phyloP scores from a whole-genome alignment of 2,329 filamentous ascomycete genomes.

The Phaeosphaeria sp. region DNA sequence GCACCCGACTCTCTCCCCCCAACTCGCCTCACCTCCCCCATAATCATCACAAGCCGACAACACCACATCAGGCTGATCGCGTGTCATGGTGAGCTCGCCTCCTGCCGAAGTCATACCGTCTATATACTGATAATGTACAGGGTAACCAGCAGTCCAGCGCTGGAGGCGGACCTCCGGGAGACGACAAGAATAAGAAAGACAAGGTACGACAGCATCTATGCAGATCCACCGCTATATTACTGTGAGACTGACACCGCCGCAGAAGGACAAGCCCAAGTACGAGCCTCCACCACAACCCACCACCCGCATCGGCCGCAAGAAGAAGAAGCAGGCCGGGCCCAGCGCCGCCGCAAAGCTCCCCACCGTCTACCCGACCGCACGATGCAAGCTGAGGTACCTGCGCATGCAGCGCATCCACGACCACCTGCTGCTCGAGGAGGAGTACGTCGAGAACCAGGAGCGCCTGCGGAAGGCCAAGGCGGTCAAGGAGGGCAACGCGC shows the following conservation, averaged over 20 bases:
- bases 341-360: conserved; percentile 96
- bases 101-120: conserved; percentile 16
- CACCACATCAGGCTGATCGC: conserved; percentile 17
- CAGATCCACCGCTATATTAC: background rate
- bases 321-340: conserved; percentile 92
- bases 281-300: conserved; percentile 97
- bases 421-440: conserved; percentile 93
- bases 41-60: background rate
- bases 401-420: conserved; percentile 99
- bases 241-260: conserved; percentile 23
- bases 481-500: conserved; percentile 59
- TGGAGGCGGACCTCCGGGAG: conserved; percentile 71
- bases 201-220: conserved; percentile 47
- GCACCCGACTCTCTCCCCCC: background rate
- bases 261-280: conserved; percentile 99
- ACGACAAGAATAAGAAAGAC: conserved; percentile 91
- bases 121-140: conserved; percentile 58
- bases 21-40: background rate
- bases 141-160: conserved; percentile 89
- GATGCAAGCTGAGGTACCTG: conserved; percentile 95
- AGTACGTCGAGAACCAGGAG: conserved; percentile 99
- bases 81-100: conserved; percentile 43
- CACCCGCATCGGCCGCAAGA: conserved; percentile 96
- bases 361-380: conserved; percentile 89
- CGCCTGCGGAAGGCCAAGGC: conserved; percentile 91